Percentiles rank a stretch among this genome's conserved stretches.
Evolutionary conservation across 2,329 filamentous ascomycete species (phyloP).

Genomic region (Pestalotiopsis fici): DNA sequence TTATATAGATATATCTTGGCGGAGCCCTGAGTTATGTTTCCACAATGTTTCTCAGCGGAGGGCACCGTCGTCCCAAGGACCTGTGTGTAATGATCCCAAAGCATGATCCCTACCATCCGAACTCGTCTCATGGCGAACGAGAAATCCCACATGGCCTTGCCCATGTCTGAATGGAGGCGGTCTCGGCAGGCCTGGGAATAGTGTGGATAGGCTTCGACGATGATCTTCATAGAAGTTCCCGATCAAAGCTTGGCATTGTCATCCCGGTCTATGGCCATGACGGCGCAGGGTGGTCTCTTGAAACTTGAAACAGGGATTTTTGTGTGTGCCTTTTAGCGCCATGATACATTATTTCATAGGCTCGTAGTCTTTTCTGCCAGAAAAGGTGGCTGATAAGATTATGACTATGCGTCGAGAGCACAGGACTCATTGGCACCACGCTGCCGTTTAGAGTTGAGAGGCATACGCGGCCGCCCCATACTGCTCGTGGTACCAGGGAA

Average conservation of each 20-base stretch:
- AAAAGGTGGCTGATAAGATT: background rate
- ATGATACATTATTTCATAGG: background rate
- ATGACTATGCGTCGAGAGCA: background rate
- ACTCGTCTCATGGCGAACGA: background rate
- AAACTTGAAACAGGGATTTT: background rate
- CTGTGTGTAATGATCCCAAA: background rate
- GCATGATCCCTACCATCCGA: background rate
- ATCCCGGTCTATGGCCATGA: background rate
- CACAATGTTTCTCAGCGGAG: background rate
- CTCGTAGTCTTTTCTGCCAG: background rate
- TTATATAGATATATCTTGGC: background rate
- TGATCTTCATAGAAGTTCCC: background rate
- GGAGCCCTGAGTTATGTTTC: background rate
- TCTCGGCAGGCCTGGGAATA: background rate
- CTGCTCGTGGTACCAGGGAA: background rate
- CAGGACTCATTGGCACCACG: background rate
- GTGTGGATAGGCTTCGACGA: background rate
- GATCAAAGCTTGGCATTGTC: background rate
- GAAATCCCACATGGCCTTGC: background rate
- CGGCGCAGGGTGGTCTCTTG: background rate
- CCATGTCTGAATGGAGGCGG: background rate
- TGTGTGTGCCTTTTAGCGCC: background rate
- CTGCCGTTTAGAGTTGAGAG: slow-evolving; percentile 2
- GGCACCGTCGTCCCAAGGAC: background rate
- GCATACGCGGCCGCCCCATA: background rate